Percentiles rank a stretch among this genome's conserved stretches.
phyloP scores from a whole-genome alignment of 2,329 filamentous ascomycete species.

The Penicillium sp. region DNA sequence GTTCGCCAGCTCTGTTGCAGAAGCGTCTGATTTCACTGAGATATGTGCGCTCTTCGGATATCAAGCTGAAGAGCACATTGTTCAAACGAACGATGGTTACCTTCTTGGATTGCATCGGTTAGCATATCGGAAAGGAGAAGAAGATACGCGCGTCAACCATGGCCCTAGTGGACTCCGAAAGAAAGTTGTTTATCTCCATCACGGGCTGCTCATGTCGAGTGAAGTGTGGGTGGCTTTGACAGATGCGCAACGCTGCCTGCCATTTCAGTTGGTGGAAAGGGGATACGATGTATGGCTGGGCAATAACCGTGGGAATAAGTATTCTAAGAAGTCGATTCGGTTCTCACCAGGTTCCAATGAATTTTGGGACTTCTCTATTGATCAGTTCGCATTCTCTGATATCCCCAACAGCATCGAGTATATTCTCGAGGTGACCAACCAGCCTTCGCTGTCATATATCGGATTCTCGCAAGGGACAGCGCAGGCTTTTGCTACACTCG shows the following conservation, averaged over 20 bases:
- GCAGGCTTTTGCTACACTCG: conserved; percentile 89
- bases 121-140: conserved; percentile 78
- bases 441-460: conserved; percentile 86
- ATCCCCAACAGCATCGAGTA: conserved; percentile 94
- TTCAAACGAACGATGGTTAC: conserved; percentile 92
- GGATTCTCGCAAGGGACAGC: conserved; percentile 97
- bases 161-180: conserved; percentile 66
- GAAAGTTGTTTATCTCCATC: conserved; percentile 88
- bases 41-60: conserved; percentile 91
- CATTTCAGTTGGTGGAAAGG: conserved; percentile 82
- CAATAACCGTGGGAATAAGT: conserved; percentile 98
- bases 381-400: conserved; percentile 96
- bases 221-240: conserved; percentile 97
- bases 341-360: conserved; percentile 69
- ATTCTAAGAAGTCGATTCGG: conserved; percentile 89
- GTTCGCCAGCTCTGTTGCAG: conserved; percentile 73
- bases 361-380: conserved; percentile 98
- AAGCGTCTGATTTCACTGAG: conserved; percentile 88
- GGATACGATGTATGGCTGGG: conserved; percentile 98
- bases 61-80: conserved; percentile 91
- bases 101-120: conserved; percentile 85
- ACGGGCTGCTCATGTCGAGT: conserved; percentile 96
- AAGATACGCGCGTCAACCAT: conserved; percentile 72
- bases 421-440: conserved; percentile 77
- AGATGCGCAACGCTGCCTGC: conserved; percentile 78